These are phyloP conservation scores for Arabidopsis hybrid DNA, from an alignment of 441 rosid genomes.

Conservation along the genomic window DNA sequence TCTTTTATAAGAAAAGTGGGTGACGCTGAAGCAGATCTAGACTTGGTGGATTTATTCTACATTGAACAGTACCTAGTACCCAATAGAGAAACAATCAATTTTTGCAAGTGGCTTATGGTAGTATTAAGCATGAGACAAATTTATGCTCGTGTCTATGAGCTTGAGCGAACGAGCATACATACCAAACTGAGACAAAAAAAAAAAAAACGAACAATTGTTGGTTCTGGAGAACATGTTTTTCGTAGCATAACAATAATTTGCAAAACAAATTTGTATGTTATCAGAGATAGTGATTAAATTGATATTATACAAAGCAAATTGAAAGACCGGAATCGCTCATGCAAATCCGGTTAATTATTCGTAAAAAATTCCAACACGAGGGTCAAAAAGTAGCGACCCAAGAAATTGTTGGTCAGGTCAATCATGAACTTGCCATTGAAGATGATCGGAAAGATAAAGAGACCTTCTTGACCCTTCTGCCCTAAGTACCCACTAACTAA, in stretches of 20 bases:
- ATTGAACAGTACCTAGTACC: not conserved
- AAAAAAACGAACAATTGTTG: not conserved
- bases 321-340: conserved; percentile 10
- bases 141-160: not conserved
- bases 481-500: conserved; percentile 36
- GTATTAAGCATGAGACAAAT: not conserved
- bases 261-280: not conserved
- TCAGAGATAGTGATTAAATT: not conserved
- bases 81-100: not conserved
- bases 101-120: not conserved
- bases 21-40: not conserved
- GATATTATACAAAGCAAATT: not conserved
- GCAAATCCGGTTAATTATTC: conserved; percentile 11
- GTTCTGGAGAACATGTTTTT: not conserved
- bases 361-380: conserved; percentile 18
- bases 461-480: conserved; percentile 41
- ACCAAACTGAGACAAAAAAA: not conserved
- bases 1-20: not conserved
- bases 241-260: not conserved
- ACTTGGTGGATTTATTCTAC: not conserved
- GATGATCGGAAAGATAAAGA: conserved; percentile 35
- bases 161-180: not conserved
- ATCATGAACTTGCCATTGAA: conserved; percentile 32
- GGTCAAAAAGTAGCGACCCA: conserved; percentile 34
- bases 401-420: conserved; percentile 37